These are phyloP conservation scores for Cynanchum wilfordii DNA, from an alignment of 257 asterid genomes.

Conservation along the genomic window DNA sequence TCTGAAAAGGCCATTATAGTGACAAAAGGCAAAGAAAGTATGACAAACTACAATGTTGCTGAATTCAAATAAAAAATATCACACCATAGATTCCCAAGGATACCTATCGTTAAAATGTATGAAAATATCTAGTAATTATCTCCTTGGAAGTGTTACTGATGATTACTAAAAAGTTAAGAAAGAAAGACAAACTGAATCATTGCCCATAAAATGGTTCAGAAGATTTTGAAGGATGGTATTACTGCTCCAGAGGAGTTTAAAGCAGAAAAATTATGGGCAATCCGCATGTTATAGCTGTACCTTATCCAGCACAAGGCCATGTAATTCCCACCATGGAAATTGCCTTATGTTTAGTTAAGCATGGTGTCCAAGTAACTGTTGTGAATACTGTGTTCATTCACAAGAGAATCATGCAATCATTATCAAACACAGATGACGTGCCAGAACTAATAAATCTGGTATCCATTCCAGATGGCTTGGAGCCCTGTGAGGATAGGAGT, in stretches of 20 bases:
- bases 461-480: slow-evolving; percentile 63
- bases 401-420: slow-evolving; percentile 30
- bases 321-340: slow-evolving; percentile 65
- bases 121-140: neutral
- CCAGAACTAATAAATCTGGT: slow-evolving; percentile 29
- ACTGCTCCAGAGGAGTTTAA: neutral
- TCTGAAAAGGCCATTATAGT: neutral
- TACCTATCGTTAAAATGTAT: neutral
- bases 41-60: neutral
- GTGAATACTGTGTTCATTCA: slow-evolving; percentile 56
- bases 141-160: neutral
- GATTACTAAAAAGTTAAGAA: neutral
- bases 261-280: slow-evolving; percentile 30
- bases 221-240: neutral
- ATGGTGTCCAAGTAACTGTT: slow-evolving; percentile 45
- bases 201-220: neutral
- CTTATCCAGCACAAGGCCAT: slow-evolving; percentile 82
- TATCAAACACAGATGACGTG: slow-evolving; percentile 20
- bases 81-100: neutral
- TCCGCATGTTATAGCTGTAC: slow-evolving; percentile 48
- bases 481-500: slow-evolving; percentile 48
- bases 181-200: neutral
- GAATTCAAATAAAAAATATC: neutral
- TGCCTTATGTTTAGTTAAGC: slow-evolving; percentile 32
- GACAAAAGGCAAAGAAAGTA: neutral